Evolutionary conservation across 2,329 filamentous ascomycete species (phyloP), one percentile per base, ranked within the genome.

Genomic region (Hymenoscyphus fraxineus): DNA sequence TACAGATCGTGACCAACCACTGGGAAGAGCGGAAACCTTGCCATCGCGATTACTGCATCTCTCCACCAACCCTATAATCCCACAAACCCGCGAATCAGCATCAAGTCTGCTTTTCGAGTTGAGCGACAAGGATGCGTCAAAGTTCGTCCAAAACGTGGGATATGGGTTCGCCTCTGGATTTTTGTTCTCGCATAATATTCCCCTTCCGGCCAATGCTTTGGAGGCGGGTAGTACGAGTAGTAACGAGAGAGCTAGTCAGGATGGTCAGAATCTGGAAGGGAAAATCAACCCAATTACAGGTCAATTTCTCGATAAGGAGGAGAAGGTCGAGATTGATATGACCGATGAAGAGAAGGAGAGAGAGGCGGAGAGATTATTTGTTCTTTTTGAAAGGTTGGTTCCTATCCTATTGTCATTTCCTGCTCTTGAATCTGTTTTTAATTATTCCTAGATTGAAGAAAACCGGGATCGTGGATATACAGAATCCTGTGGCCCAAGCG

Each of bases 121-220:
- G 35, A 97, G 93, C 0, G 89, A 89, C 68, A 90, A 88, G 71
- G 88, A 97, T 71, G 85, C 93, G 0, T 84, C 83, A 16, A 89
- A 83, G 38, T 95, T 97, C 73, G 90, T 98, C 0, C 84, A 91
- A 60, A 97, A 97, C 70, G 91, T 99, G 13, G 95, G 95, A 0
- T 99, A 97, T 74, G 95, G 95, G 0, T 97, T 91, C 73, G 95
- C 95, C 0, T 91, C 93, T 0, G 95, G 95, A 0, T 97, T 95
- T 74, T 80, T 99, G 16, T 89, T 93, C 78, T 89, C 90, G 67
- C 90, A 94, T 67, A 91, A 95, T 63, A 87, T 98, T 13, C 83
- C 88, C 0, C 81, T 97, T 27, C 92, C 93, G 0, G 82, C 87
- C 65, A 87, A 83, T 62, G 85, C 87, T 0, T 78, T 86, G 10